Percentiles rank a stretch among this genome's conserved stretches.
phyloP scores from a whole-genome alignment of 345 rosid genomes.

The Rhodamnia rubescens region DNA sequence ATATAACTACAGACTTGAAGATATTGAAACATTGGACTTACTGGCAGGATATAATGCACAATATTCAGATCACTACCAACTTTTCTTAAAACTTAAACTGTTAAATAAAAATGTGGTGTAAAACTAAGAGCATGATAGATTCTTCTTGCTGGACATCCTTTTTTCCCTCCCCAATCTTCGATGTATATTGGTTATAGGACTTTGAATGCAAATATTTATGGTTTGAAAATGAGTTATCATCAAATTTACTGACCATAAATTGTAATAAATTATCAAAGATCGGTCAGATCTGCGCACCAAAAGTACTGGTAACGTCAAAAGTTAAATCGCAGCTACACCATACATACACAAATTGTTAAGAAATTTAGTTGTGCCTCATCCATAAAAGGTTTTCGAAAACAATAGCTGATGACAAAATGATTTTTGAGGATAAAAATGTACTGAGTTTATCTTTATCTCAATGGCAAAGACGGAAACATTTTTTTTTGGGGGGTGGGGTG shows the following conservation, averaged over 20 bases:
- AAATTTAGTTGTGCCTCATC: neutral
- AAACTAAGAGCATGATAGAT: neutral
- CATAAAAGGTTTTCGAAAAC: neutral
- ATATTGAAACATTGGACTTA: neutral
- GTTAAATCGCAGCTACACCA: neutral
- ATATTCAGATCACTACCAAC: neutral
- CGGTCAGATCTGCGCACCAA: neutral
- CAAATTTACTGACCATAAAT: neutral
- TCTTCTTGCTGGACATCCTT: neutral
- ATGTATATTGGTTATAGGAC: neutral
- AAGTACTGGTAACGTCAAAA: neutral
- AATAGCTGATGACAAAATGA: neutral
- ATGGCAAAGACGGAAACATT: neutral
- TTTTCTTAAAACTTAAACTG: neutral
- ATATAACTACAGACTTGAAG: neutral
- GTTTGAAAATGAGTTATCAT: neutral
- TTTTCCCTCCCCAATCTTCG: neutral
- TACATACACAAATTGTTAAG: neutral
- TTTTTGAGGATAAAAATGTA: neutral
- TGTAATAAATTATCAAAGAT: neutral
- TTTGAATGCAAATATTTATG: neutral
- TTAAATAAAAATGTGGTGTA: neutral
- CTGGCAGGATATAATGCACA: neutral
- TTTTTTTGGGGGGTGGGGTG: no score
- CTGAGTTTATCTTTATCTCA: neutral